These are phyloP conservation scores for Aspergillus uvarum DNA, from an alignment of 2,329 filamentous ascomycete species.

Conservation along the genomic window DNA sequence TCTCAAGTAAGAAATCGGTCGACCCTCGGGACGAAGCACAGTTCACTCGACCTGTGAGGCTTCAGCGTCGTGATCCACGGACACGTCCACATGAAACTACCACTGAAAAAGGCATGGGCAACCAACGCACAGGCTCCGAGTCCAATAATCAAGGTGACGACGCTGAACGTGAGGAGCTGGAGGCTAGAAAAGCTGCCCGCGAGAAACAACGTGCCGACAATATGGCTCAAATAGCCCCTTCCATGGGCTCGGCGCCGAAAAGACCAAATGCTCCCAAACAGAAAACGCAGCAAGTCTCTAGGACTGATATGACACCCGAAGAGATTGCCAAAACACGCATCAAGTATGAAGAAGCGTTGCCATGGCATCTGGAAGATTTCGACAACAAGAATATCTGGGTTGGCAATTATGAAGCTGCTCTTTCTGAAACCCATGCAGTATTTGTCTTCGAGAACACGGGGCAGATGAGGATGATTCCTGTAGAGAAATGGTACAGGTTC, in stretches of 20 bases:
- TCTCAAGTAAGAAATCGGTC: slow-evolving; percentile 63
- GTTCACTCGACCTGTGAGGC: slow-evolving; percentile 81
- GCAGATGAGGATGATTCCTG: slow-evolving; percentile 79
- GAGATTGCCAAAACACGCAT: slow-evolving; percentile 64
- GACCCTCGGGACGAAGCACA: slow-evolving; percentile 74
- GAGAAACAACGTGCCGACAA: slow-evolving; percentile 85
- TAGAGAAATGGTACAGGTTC: slow-evolving; percentile 91
- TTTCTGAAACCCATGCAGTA: slow-evolving; percentile 78
- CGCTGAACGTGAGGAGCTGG: slow-evolving; percentile 59
- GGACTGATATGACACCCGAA: slow-evolving; percentile 73
- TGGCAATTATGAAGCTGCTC: slow-evolving; percentile 82
- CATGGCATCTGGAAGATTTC: slow-evolving; percentile 96
- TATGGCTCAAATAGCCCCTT: slow-evolving; percentile 88
- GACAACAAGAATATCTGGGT: slow-evolving; percentile 95
- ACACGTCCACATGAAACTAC: slow-evolving; percentile 58
- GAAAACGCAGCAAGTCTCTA: slow-evolving; percentile 82
- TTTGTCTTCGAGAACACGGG: slow-evolving; percentile 70
- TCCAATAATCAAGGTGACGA: slow-evolving; percentile 61
- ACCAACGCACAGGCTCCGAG: slow-evolving; percentile 38
- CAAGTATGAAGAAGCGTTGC: slow-evolving; percentile 89
- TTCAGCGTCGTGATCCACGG: slow-evolving; percentile 85
- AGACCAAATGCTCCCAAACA: slow-evolving; percentile 67
- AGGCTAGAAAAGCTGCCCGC: slow-evolving; percentile 67
- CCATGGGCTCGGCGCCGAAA: slow-evolving; percentile 66
- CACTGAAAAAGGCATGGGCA: slow-evolving; percentile 43